A percentile compares a stretch with the other conserved stretches of the same genome.
Evolutionary conservation across 73 alveolate species (phyloP).

Genomic region (Symbiodinium pilosum): DNA sequence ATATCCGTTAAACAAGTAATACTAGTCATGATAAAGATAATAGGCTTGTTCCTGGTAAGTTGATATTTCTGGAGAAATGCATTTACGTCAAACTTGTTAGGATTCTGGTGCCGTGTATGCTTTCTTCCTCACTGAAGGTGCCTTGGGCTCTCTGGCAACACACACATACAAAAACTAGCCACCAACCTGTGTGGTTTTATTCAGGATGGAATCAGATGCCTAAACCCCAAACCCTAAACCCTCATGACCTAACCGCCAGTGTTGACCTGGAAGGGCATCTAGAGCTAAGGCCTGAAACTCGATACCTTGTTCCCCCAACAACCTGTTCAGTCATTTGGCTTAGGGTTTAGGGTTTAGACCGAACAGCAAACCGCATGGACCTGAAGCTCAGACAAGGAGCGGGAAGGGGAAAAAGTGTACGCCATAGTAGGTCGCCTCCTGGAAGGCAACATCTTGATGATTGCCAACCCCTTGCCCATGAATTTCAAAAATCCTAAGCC

Average conservation of each 20-base stretch:
- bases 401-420: slow-evolving; percentile 93
- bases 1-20: no score
- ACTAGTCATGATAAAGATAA: no score
- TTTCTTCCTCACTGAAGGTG: no score
- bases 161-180: background rate
- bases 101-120: no score
- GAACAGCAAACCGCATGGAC: no score
- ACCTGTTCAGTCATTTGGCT: background rate
- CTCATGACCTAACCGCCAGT: background rate
- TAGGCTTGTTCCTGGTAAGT: no score
- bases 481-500: background rate
- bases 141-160: no score
- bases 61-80: no score
- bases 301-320: background rate
- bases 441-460: no score
- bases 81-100: no score
- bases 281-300: background rate
- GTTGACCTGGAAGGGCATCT: background rate
- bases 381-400: slow-evolving; percentile 27
- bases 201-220: background rate
- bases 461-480: background rate
- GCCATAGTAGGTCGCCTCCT: slow-evolving; percentile 89
- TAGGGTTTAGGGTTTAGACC: background rate
- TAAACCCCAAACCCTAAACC: background rate
- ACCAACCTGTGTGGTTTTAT: background rate